Conservation (phyloP, 495 filamentous ascomycete genomes). For the Daldinia caldariorum region DNA sequence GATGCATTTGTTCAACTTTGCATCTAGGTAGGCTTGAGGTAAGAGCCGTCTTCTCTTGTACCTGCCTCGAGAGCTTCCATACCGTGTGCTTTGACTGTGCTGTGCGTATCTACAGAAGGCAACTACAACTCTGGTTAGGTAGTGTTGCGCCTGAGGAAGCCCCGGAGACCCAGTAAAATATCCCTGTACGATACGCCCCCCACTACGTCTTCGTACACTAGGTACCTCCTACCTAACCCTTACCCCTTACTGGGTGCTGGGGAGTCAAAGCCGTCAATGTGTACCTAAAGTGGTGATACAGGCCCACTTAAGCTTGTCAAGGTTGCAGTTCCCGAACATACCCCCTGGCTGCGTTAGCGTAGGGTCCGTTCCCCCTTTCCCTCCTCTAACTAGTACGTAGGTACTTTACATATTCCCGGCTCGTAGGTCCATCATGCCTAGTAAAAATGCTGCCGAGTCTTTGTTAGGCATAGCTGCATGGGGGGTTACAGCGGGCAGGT, state of each 20-base stretch:
- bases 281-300: conserved; percentile 7
- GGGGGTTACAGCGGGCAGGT: conserved; percentile 39
- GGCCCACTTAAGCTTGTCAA: conserved; percentile 9
- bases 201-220: neutral
- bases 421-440: conserved; percentile 44
- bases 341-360: conserved; percentile 4
- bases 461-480: conserved; percentile 47
- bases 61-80: conserved; percentile 1
- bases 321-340: conserved; percentile 37
- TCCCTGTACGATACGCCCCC: conserved; percentile 25
- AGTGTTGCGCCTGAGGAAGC: conserved; percentile 15
- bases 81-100: conserved; percentile 27
- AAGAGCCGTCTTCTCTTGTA: neutral
- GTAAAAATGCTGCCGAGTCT: conserved; percentile 42
- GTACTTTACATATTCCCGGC: conserved; percentile 35
- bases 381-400: conserved; percentile 19
- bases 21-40: neutral
- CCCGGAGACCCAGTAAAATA: conserved; percentile 35
- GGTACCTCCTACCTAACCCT: too few species aligned
- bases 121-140: conserved; percentile 2
- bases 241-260: conserved; percentile 23
- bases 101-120: conserved; percentile 16
- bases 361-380: neutral
- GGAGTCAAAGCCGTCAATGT: conserved; percentile 19
- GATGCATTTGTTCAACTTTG: neutral